These are phyloP conservation scores for Hypoxylon perforatum DNA, from an alignment of 495 filamentous ascomycete species.

Conservation along the genomic window DNA sequence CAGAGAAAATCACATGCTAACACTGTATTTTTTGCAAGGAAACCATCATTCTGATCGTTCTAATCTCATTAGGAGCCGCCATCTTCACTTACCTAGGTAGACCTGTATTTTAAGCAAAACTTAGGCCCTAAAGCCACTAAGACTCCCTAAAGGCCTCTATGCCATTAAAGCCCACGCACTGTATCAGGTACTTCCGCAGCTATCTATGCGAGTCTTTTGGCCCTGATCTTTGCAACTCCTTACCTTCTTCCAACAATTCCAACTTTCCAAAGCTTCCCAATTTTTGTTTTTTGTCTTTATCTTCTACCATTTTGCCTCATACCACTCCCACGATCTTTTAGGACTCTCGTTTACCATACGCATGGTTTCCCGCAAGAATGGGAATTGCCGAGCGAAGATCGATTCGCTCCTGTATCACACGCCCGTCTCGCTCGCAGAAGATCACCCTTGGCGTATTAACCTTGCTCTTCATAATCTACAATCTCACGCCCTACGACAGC, in stretches of 20 bases:
- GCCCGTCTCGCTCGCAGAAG: conserved; percentile 45
- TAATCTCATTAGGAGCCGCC: too few relatives aligned
- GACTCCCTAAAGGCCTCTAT: too few relatives aligned
- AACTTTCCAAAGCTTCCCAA: conserved; percentile 25
- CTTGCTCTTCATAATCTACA: conserved; percentile 43
- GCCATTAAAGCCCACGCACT: too few relatives aligned
- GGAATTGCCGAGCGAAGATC: conserved; percentile 42
- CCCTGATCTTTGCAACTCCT: too few relatives aligned
- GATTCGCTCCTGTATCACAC: conserved; percentile 41
- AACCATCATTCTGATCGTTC: too few relatives aligned
- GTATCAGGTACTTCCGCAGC: too few relatives aligned
- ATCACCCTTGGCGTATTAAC: conserved; percentile 26
- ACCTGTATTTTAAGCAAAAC: too few relatives aligned
- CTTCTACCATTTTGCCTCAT: not conserved
- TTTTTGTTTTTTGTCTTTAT: conserved; percentile 27
- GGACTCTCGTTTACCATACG: conserved; percentile 19
- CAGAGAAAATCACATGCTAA: too few relatives aligned
- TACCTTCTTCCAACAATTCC: conserved; percentile 9
- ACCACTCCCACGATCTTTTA: conserved; percentile 13
- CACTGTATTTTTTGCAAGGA: too few relatives aligned
- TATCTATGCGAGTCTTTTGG: too few relatives aligned
- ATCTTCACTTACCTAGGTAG: too few relatives aligned
- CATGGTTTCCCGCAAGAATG: conserved; percentile 39
- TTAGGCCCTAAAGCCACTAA: too few relatives aligned
- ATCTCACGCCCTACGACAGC: conserved; percentile 40